Evolutionary conservation across 1,139 yeast genomes (phyloP).

Genomic region (Pichia terricola): DNA sequence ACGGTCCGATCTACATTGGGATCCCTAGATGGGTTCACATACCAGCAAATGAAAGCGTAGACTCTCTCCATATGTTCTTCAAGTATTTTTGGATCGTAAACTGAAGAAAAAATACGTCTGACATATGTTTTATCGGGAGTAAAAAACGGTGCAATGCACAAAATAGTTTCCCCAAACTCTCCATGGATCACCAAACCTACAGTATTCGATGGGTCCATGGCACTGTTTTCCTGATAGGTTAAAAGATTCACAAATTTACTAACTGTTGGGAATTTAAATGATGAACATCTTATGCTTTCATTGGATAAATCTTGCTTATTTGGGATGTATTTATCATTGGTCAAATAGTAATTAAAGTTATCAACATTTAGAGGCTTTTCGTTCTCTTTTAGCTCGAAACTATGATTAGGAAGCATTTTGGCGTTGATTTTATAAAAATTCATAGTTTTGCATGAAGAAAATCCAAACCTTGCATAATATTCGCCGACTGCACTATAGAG

Average conservation of each 20-base stretch:
- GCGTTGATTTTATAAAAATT: neutral
- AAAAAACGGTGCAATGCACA: neutral
- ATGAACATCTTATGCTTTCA: neutral
- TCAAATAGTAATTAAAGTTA: neutral
- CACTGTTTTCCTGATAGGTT: too few relatives aligned
- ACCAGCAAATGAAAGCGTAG: neutral
- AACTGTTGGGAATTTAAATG: neutral
- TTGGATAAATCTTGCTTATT: neutral
- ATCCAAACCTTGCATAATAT: slow-evolving; percentile 6
- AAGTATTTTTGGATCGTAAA: neutral
- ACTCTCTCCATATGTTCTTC: neutral
- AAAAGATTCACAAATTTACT: neutral
- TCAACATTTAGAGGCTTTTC: neutral
- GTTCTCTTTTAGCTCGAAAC: neutral
- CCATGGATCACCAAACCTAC: slow-evolving; percentile 1
- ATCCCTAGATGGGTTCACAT: neutral
- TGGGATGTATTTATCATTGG: neutral
- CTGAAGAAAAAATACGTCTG: neutral
- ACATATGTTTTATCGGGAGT: neutral
- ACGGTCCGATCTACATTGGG: neutral
- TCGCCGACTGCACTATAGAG: slow-evolving; percentile 4
- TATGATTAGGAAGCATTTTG: neutral
- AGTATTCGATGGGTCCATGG: too few relatives aligned
- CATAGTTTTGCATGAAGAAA: slow-evolving; percentile 1
- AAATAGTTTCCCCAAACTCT: slow-evolving; percentile 1